Evolutionary conservation across 1,284 basidiomycete species (phyloP).

Genomic region (Marasmius tenuissimus): DNA sequence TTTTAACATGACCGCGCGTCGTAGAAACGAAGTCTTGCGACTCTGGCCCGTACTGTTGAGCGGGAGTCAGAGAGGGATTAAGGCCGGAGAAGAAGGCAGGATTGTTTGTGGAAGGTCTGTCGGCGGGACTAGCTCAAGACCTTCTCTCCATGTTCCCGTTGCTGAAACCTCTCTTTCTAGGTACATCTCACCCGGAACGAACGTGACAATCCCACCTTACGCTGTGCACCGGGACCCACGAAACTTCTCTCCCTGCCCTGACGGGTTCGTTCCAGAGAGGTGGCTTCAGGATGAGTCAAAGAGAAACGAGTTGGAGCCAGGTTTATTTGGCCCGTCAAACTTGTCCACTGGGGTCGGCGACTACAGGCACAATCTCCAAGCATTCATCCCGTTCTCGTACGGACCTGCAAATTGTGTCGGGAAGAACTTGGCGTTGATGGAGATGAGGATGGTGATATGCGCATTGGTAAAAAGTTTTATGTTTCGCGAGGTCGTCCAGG

Average conservation of each 20-base stretch:
- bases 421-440: constrained; percentile 18
- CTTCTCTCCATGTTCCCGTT: background rate
- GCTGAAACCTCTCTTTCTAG: background rate
- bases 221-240: constrained; percentile 3
- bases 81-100: constrained; percentile 15
- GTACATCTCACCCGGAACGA: constrained; percentile 22
- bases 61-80: constrained; percentile 18
- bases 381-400: constrained; percentile 23
- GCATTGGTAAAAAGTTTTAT: background rate
- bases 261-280: constrained; percentile 4
- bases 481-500: too few species aligned
- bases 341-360: background rate
- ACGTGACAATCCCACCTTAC: constrained; percentile 16
- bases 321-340: background rate
- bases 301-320: constrained; percentile 2
- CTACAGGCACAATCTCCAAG: constrained; percentile 1
- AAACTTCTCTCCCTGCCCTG: background rate
- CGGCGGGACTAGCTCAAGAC: constrained; percentile 4
- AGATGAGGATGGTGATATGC: background rate
- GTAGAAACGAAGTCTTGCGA: constrained; percentile 37
- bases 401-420: constrained; percentile 27
- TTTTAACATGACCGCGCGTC: background rate
- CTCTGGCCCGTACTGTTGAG: constrained; percentile 23
- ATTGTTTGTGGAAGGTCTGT: constrained; percentile 21
- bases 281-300: constrained; percentile 5